Evolutionary conservation across 202 grass and related monocot species (phyloP).

Genomic region (Saccharum hybrid): DNA sequence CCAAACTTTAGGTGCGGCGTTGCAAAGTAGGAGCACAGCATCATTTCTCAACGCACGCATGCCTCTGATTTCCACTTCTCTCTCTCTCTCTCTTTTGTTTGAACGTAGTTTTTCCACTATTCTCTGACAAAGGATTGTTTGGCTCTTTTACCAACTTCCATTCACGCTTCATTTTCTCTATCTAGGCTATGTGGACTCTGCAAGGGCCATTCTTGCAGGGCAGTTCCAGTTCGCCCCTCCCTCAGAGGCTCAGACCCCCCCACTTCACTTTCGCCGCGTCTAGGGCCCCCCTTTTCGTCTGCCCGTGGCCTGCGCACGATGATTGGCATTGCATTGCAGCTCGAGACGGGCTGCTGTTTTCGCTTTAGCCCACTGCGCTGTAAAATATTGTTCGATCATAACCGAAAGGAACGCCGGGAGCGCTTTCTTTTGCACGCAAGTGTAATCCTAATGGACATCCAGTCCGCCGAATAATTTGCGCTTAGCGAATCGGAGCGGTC

Average conservation of each 20-base stretch:
- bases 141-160: too few species aligned
- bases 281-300: not conserved
- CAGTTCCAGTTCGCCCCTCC: not conserved
- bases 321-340: not conserved
- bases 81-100: too few species aligned
- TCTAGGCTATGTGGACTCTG: too few species aligned
- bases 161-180: not conserved
- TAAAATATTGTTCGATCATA: not conserved
- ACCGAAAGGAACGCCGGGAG: slow-evolving; percentile 3
- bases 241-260: too few species aligned
- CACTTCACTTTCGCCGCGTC: not conserved
- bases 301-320: not conserved
- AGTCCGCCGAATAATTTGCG: slow-evolving; percentile 3
- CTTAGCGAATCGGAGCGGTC: not conserved
- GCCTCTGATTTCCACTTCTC: too few species aligned
- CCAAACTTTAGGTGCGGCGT: not conserved
- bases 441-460: slow-evolving; percentile 52
- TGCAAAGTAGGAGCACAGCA: not conserved
- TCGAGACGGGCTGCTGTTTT: not conserved
- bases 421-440: slow-evolving; percentile 11
- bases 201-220: not conserved
- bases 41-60: too few species aligned
- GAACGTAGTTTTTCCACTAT: too few species aligned
- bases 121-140: too few species aligned
- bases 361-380: not conserved